Conservation (phyloP, 176 grass and related monocot genomes). For the Puya raimondii region DNA sequence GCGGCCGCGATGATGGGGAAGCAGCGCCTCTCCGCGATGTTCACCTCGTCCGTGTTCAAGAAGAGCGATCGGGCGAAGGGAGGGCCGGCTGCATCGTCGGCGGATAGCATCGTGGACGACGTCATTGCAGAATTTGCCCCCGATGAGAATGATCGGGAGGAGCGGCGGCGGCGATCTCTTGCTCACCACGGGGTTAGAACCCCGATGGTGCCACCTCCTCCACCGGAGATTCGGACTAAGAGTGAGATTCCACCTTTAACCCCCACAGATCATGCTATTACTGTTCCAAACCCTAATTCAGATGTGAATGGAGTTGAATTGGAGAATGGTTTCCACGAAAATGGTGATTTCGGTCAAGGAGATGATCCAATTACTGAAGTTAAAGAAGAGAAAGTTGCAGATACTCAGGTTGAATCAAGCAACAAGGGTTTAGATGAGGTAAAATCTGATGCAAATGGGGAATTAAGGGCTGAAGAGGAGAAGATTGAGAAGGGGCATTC, state of each 20-base stretch:
- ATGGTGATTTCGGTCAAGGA: conserved; percentile 19
- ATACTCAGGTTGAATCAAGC: conserved; percentile 17
- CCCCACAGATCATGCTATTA: neutral
- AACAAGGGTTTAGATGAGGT: conserved; percentile 27
- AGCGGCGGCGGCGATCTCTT: conserved; percentile 35
- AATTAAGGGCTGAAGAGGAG: conserved; percentile 24
- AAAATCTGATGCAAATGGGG: conserved; percentile 19
- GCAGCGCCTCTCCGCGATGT: conserved; percentile 61
- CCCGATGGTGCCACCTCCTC: conserved; percentile 14
- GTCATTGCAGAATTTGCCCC: conserved; percentile 77
- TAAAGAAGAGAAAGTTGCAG: conserved; percentile 14
- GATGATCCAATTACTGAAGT: conserved; percentile 28
- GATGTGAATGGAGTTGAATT: conserved; percentile 4
- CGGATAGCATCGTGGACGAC: conserved; percentile 67
- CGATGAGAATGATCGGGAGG: conserved; percentile 69
- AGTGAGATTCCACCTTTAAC: conserved; percentile 6
- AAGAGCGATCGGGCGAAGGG: conserved; percentile 44
- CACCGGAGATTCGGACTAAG: conserved; percentile 18
- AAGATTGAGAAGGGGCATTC: conserved; percentile 43
- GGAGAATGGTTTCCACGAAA: conserved; percentile 16
- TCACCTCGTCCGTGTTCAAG: conserved; percentile 68
- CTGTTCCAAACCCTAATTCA: conserved; percentile 4
- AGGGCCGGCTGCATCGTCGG: conserved; percentile 33
- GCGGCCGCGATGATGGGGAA: conserved; percentile 44
- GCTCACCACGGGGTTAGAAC: conserved; percentile 10